Conservation (phyloP, 176 grass and related monocot genomes). For the Guadua angustifolia region DNA sequence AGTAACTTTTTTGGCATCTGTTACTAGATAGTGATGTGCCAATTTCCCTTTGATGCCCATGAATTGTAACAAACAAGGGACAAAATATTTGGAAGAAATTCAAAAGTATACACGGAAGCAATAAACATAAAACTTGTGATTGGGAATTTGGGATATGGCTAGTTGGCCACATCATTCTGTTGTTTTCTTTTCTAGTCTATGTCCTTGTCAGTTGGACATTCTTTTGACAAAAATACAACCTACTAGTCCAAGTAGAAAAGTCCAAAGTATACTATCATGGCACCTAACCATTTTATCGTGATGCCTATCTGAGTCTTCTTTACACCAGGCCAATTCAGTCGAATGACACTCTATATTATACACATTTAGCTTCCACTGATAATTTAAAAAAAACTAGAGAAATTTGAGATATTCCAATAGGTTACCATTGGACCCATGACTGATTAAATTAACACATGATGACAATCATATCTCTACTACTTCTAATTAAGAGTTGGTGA, state of each 20-base stretch:
- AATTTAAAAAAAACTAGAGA: constrained; percentile 6
- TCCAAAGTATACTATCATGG: constrained; percentile 34
- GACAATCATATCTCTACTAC: too few relatives aligned
- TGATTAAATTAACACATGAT: too few relatives aligned
- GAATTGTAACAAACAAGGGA: constrained; percentile 14
- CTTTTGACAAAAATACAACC: constrained; percentile 31
- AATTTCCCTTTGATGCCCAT: constrained; percentile 10
- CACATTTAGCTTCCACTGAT: not conserved
- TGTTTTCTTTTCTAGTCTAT: constrained; percentile 33
- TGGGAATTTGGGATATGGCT: constrained; percentile 21
- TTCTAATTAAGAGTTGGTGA: too few relatives aligned
- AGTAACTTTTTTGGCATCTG: constrained; percentile 21
- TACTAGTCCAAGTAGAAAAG: constrained; percentile 34
- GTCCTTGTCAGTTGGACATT: constrained; percentile 41
- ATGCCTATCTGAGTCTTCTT: not conserved
- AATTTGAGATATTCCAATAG: constrained; percentile 13
- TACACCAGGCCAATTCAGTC: not conserved
- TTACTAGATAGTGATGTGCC: constrained; percentile 8
- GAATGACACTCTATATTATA: constrained; percentile 13
- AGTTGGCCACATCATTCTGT: constrained; percentile 18
- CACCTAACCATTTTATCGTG: not conserved
- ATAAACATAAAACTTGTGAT: not conserved
- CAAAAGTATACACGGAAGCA: constrained; percentile 14
- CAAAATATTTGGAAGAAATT: not conserved
- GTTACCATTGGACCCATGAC: too few relatives aligned